phyloP scores from a whole-genome alignment of 2,329 filamentous ascomycete species.

The Diaporthe vaccinii region DNA sequence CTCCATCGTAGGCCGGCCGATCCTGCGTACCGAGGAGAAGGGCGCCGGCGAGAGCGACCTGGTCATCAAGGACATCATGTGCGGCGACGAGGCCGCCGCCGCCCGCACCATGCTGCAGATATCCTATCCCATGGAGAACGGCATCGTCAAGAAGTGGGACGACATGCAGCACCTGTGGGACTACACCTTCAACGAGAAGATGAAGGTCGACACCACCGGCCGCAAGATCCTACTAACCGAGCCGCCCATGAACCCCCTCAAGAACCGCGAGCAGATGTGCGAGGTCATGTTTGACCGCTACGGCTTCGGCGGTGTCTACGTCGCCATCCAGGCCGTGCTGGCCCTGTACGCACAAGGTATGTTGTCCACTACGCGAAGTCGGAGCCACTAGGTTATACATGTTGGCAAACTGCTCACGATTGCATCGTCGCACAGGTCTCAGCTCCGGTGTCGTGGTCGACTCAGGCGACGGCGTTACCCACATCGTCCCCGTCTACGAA shows the following conservation, averaged over 20 bases:
- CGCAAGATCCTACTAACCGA: conserved; percentile 98
- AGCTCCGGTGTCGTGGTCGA: conserved; percentile 98
- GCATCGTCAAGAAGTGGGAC: conserved; percentile 99
- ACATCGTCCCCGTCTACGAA: conserved; percentile 99
- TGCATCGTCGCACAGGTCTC: conserved; percentile 68
- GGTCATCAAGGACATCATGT: conserved; percentile 98
- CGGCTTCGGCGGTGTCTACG: conserved; percentile 95
- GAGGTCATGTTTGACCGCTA: conserved; percentile 99
- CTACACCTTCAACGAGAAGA: conserved; percentile 98
- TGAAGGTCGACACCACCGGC: conserved; percentile 89
- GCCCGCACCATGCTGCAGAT: conserved; percentile 98
- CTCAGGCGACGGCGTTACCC: conserved; percentile 97
- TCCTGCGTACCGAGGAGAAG: conserved; percentile 94
- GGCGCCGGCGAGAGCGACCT: conserved; percentile 63
- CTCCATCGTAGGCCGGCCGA: conserved; percentile 97
- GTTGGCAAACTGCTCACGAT: neutral
- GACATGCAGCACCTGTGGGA: conserved; percentile 99
- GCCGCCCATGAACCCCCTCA: conserved; percentile 96
- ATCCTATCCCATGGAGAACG: conserved; percentile 99
- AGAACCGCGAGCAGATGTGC: conserved; percentile 97
- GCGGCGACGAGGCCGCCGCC: conserved; percentile 96
- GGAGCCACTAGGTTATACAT: neutral
- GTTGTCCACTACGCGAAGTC: conserved; percentile 41
- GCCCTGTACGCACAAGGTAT: conserved; percentile 95
- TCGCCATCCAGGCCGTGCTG: conserved; percentile 96